These are phyloP conservation scores for Haplosporangium sp. DNA, from an alignment of 371 early-diverging fungal species.

Conservation along the genomic window DNA sequence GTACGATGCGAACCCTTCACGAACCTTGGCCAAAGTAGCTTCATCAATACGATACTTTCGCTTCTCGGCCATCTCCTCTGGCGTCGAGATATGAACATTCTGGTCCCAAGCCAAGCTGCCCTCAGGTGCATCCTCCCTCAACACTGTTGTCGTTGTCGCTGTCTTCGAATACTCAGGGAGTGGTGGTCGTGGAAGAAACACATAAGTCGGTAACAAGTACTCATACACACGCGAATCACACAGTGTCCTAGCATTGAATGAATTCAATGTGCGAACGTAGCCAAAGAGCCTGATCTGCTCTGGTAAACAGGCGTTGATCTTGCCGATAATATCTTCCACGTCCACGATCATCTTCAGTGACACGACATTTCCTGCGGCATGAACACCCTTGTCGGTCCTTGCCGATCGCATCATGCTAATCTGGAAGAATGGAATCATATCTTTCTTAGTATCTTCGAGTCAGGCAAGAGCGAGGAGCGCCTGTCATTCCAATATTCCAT, in stretches of 20 bases:
- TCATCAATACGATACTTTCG: slow-evolving; percentile 71
- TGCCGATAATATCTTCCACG: slow-evolving; percentile 75
- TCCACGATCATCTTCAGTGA: slow-evolving; percentile 91
- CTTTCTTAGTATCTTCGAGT: too few relatives aligned
- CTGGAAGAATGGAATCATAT: slow-evolving; percentile 47
- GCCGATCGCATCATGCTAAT: slow-evolving; percentile 88
- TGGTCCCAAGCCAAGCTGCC: slow-evolving; percentile 48
- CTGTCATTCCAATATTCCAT: slow-evolving; percentile 9
- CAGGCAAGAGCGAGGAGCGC: too few relatives aligned
- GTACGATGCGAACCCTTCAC: slow-evolving; percentile 77
- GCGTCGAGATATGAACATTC: slow-evolving; percentile 57
- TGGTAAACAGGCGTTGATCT: slow-evolving; percentile 81
- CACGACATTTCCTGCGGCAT: slow-evolving; percentile 97
- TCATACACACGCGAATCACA: slow-evolving; percentile 98
- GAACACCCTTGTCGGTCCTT: slow-evolving; percentile 99
- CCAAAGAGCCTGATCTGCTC: slow-evolving; percentile 84
- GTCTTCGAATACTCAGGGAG: slow-evolving; percentile 10
- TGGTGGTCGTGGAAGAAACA: slow-evolving; percentile 65
- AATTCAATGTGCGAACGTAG: slow-evolving; percentile 75
- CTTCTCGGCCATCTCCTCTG: slow-evolving; percentile 61
- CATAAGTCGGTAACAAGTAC: slow-evolving; percentile 96
- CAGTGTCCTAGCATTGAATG: slow-evolving; percentile 92
- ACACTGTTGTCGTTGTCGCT: slow-evolving; percentile 19
- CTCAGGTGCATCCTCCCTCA: slow-evolving; percentile 54
- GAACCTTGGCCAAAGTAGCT: slow-evolving; percentile 72